Conservation (phyloP, 176 grass and related monocot species). For the Cenchrus purpureus region DNA sequence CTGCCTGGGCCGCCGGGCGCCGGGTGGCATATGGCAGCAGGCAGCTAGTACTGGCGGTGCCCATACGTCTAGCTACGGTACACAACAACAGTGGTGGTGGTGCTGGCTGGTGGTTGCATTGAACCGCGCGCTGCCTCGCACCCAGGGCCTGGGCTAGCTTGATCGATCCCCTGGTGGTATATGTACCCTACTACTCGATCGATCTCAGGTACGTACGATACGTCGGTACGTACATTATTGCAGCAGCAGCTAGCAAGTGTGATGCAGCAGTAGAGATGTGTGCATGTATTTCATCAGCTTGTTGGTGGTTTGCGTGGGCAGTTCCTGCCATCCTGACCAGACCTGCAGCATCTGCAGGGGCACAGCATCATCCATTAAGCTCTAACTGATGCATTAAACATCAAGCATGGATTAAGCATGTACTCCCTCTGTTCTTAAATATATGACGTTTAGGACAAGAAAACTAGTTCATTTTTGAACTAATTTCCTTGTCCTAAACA, state of each 20-base stretch:
- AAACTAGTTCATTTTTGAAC: no score
- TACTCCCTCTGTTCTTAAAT: no score
- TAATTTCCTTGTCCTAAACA: no score
- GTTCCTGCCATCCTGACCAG: conserved; percentile 18
- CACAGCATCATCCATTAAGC: no score
- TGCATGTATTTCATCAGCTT: conserved; percentile 30
- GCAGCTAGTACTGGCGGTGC: background rate
- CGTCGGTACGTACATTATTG: background rate
- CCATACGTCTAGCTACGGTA: background rate
- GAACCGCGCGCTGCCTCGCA: background rate
- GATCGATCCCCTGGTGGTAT: no score
- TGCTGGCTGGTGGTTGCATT: background rate
- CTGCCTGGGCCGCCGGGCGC: no score
- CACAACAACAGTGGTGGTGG: background rate
- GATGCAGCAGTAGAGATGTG: no score
- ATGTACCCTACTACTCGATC: no score
- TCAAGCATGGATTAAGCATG: no score
- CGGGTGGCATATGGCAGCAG: background rate
- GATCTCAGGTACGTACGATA: background rate
- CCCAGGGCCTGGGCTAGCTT: no score
- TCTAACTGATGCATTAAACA: no score
- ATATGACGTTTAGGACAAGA: no score
- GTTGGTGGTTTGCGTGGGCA: conserved; percentile 27
- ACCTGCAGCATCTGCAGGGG: background rate
- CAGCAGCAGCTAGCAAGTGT: background rate